These are phyloP conservation scores for Marasmius oreades DNA, from an alignment of 1,284 basidiomycete genomes.

Conservation along the genomic window DNA sequence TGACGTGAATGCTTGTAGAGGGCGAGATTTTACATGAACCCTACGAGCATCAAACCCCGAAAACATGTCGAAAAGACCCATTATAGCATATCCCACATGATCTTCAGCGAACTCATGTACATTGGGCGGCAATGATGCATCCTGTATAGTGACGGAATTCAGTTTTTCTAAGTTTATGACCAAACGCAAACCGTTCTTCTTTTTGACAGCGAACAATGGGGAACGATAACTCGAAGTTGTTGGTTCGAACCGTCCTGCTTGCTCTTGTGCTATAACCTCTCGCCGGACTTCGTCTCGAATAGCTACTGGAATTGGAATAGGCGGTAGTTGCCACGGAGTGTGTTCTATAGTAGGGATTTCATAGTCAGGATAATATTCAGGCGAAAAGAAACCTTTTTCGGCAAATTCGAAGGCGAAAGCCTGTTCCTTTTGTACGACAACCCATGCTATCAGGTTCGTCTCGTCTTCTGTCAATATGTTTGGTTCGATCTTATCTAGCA, in stretches of 20 bases:
- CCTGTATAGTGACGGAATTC: slow-evolving; percentile 29
- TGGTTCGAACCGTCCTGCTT: slow-evolving; percentile 27
- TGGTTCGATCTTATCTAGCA: slow-evolving; percentile 12
- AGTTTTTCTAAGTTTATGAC: slow-evolving; percentile 30
- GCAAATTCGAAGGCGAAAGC: slow-evolving; percentile 26
- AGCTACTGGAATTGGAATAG: slow-evolving; percentile 25
- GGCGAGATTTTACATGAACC: slow-evolving; percentile 28
- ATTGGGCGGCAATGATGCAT: slow-evolving; percentile 24
- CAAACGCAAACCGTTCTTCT: slow-evolving; percentile 28
- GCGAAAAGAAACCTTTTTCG: slow-evolving; percentile 29
- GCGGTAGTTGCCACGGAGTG: slow-evolving; percentile 25
- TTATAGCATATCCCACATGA: slow-evolving; percentile 25
- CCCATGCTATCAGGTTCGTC: slow-evolving; percentile 20
- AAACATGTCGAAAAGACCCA: slow-evolving; percentile 25
- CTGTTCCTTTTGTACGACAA: slow-evolving; percentile 17
- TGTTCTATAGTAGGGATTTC: slow-evolving; percentile 31
- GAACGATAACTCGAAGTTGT: slow-evolving; percentile 29
- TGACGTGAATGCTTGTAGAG: slow-evolving; percentile 10
- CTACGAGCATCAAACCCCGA: slow-evolving; percentile 23
- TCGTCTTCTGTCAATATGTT: slow-evolving; percentile 19
- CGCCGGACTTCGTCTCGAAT: slow-evolving; percentile 20
- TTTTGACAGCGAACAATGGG: slow-evolving; percentile 26
- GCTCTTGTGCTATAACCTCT: slow-evolving; percentile 21
- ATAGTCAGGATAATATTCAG: slow-evolving; percentile 31
- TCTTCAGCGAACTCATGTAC: slow-evolving; percentile 30